Conservation (phyloP, 2,329 filamentous ascomycete species). For the Fusarium proliferatum region DNA sequence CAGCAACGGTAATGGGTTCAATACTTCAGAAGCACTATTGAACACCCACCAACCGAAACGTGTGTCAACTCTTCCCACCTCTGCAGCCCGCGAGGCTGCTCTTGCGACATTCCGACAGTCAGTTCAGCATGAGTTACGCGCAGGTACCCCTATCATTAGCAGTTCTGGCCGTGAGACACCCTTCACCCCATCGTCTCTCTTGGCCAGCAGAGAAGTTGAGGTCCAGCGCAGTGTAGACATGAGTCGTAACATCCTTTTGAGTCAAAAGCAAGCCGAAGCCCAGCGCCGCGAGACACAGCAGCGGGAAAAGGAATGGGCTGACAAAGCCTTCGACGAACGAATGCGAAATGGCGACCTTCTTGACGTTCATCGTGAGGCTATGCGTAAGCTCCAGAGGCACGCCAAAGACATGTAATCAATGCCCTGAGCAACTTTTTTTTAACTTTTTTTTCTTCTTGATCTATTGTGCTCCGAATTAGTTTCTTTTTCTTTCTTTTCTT, state of each 20-base stretch:
- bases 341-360: constrained; percentile 82
- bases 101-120: constrained; percentile 76
- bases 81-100: constrained; percentile 64
- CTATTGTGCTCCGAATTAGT: neutral
- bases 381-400: constrained; percentile 79
- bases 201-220: constrained; percentile 53
- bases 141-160: constrained; percentile 51
- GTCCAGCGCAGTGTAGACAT: constrained; percentile 63
- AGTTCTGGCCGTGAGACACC: constrained; percentile 53
- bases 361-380: constrained; percentile 80
- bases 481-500: constrained; percentile 22
- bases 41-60: constrained; percentile 68
- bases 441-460: neutral
- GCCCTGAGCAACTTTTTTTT: neutral
- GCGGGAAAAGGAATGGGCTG: constrained; percentile 66
- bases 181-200: constrained; percentile 50
- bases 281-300: constrained; percentile 68
- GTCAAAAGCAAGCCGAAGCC: constrained; percentile 71
- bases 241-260: constrained; percentile 66
- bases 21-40: constrained; percentile 51
- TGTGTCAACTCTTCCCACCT: constrained; percentile 55
- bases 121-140: constrained; percentile 70
- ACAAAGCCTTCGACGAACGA: constrained; percentile 75
- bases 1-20: constrained; percentile 46
- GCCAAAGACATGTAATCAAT: constrained; percentile 49